These are phyloP conservation scores for Maudiozyma turicensis DNA, from an alignment of 805 yeast genomes.

Conservation along the genomic window DNA sequence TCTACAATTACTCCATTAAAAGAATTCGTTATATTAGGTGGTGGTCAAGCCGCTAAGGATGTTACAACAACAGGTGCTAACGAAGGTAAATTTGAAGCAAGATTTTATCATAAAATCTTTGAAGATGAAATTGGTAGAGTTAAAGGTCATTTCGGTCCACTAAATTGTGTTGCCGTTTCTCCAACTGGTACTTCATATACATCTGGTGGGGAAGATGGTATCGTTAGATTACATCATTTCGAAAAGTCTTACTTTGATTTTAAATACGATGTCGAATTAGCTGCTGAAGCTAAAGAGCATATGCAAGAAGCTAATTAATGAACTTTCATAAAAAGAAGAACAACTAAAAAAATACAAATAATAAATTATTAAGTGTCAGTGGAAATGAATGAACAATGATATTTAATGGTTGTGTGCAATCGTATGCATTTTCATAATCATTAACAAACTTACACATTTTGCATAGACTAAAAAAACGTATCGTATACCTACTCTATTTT, in stretches of 20 bases:
- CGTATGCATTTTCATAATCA: no score
- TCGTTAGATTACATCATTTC: slow-evolving; percentile 84
- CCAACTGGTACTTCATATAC: slow-evolving; percentile 90
- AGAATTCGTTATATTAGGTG: slow-evolving; percentile 88
- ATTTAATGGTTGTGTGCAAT: no score
- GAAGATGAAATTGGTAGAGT: slow-evolving; percentile 95
- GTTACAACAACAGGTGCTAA: slow-evolving; percentile 93
- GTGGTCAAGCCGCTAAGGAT: slow-evolving; percentile 98
- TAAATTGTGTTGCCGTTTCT: slow-evolving; percentile 85
- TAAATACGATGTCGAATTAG: slow-evolving; percentile 82
- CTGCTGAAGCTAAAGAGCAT: slow-evolving; percentile 42
- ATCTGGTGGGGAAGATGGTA: slow-evolving; percentile 99
- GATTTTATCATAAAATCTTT: slow-evolving; percentile 90
- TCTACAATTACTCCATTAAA: slow-evolving; percentile 91
- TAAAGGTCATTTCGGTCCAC: slow-evolving; percentile 98
- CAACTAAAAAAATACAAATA: background rate
- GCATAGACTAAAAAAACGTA: no score
- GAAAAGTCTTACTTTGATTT: slow-evolving; percentile 91
- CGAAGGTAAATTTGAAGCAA: slow-evolving; percentile 94
- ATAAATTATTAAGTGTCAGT: background rate
- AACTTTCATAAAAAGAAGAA: background rate
- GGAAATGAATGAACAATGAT: background rate
- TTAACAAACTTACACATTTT: no score
- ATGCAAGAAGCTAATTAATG: slow-evolving; percentile 15
- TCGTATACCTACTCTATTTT: no score